These are phyloP conservation scores for Trichocladium uniseriatum DNA, from an alignment of 495 filamentous ascomycete species.

Conservation along the genomic window DNA sequence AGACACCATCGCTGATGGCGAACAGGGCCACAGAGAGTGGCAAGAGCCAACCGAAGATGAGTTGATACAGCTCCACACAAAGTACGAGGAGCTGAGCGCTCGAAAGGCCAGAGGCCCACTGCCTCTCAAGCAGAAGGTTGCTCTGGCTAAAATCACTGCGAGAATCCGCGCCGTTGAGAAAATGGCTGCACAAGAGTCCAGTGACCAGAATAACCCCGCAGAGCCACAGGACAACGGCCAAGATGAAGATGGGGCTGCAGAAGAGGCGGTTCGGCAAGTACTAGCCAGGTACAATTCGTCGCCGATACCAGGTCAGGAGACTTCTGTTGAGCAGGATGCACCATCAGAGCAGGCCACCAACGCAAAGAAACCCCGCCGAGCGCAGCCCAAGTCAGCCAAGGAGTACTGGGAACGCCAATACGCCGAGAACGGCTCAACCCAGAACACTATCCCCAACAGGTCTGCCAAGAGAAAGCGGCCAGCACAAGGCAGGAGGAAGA, in stretches of 20 bases:
- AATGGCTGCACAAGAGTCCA: background rate
- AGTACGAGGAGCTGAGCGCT: background rate
- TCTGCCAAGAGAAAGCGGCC: background rate
- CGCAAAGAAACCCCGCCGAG: background rate
- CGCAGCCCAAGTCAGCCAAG: background rate
- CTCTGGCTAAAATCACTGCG: background rate
- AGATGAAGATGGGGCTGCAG: background rate
- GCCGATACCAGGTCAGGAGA: too few species aligned
- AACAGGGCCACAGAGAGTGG: background rate
- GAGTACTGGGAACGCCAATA: constrained; percentile 1
- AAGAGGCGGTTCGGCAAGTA: background rate
- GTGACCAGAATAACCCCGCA: too few species aligned
- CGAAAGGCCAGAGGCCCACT: background rate
- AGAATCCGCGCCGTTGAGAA: background rate
- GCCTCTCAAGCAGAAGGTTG: background rate
- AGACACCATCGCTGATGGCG: too few species aligned
- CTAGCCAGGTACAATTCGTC: too few species aligned
- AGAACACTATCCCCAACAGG: background rate
- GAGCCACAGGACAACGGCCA: too few species aligned
- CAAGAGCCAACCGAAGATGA: background rate
- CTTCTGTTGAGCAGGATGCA: too few species aligned
- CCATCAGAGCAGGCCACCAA: too few species aligned
- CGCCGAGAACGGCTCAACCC: background rate
- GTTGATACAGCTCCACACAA: background rate
- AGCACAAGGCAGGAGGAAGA: too few species aligned